Evolutionary conservation across 805 yeast species (phyloP).

Genomic region (Clavispora vitiphila): DNA sequence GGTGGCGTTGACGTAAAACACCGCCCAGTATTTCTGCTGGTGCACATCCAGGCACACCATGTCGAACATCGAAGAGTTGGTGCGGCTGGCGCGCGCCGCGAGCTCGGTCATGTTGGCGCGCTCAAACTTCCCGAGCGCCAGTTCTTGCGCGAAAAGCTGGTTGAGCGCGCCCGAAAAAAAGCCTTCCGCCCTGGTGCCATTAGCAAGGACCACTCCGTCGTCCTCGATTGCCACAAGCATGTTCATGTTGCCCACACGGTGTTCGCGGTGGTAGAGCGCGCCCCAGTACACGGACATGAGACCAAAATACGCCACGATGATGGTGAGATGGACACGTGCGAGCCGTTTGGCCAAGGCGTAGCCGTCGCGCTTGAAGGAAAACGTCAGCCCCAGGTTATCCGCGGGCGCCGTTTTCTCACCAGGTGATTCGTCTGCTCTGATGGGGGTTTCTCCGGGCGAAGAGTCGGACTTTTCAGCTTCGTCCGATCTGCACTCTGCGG

Average conservation of each 20-base stretch:
- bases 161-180: constrained; percentile 16
- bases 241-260: constrained; percentile 26
- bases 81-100: constrained; percentile 10
- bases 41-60: constrained; percentile 19
- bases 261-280: constrained; percentile 25
- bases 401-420: no score
- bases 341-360: constrained; percentile 1
- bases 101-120: constrained; percentile 12
- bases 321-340: constrained; percentile 14
- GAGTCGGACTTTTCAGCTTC: no score
- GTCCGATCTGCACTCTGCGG: no score
- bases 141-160: constrained; percentile 13
- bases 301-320: constrained; percentile 22
- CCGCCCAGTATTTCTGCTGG: constrained; percentile 29
- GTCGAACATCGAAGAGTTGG: constrained; percentile 17
- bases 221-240: constrained; percentile 37
- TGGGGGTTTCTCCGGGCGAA: no score
- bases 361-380: constrained; percentile 8
- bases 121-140: constrained; percentile 17
- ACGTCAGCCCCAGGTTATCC: background rate
- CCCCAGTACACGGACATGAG: constrained; percentile 41
- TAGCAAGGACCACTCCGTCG: constrained; percentile 9
- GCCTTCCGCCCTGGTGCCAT: constrained; percentile 17
- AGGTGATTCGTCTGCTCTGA: no score
- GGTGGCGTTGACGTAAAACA: constrained; percentile 20